A percentile compares a stretch with the other conserved stretches of the same genome.
Evolutionary conservation across 2,329 filamentous ascomycete species (phyloP).

Genomic region (Microsporum ferrugineum): DNA sequence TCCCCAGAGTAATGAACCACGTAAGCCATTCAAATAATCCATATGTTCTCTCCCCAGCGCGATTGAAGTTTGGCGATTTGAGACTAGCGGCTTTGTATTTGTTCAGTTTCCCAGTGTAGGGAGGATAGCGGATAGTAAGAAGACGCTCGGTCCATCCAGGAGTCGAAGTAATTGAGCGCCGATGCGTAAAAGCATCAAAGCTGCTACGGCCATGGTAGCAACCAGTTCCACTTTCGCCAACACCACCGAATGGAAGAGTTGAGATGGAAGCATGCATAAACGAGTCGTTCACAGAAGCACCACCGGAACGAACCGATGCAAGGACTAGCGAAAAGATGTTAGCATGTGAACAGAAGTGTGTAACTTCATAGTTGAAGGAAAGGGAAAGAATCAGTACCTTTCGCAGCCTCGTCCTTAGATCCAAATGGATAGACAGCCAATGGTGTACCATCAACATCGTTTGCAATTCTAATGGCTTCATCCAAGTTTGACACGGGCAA

Average conservation of each 20-base stretch:
- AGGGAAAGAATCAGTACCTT: slow-evolving; percentile 40
- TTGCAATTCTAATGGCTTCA: slow-evolving; percentile 71
- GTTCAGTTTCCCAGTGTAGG: slow-evolving; percentile 46
- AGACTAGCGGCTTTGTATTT: slow-evolving; percentile 41
- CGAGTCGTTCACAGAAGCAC: slow-evolving; percentile 47
- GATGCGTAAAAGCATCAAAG: slow-evolving; percentile 53
- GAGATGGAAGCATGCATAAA: slow-evolving; percentile 61
- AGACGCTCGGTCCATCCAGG: slow-evolving; percentile 50
- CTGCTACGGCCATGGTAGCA: slow-evolving; percentile 64
- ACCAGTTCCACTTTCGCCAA: slow-evolving; percentile 67
- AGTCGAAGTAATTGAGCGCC: slow-evolving; percentile 47
- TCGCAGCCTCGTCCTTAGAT: slow-evolving; percentile 62
- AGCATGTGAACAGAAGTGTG: neutral
- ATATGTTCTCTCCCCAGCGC: slow-evolving; percentile 38
- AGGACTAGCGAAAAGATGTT: slow-evolving; percentile 39
- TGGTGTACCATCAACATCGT: slow-evolving; percentile 70
- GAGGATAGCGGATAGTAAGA: slow-evolving; percentile 49
- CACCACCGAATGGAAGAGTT: slow-evolving; percentile 68
- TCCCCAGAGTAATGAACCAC: slow-evolving; percentile 32
- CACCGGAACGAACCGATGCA: slow-evolving; percentile 52
- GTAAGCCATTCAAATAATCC: slow-evolving; percentile 28
- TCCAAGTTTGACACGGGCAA: slow-evolving; percentile 69
- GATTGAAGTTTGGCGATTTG: slow-evolving; percentile 49
- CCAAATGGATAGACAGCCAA: slow-evolving; percentile 80
- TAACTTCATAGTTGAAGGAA: neutral